Evolutionary conservation across 495 filamentous ascomycete genomes (phyloP), one percentile per base, ranked within the genome.

Genomic region (Hyaloscypha bicolor): DNA sequence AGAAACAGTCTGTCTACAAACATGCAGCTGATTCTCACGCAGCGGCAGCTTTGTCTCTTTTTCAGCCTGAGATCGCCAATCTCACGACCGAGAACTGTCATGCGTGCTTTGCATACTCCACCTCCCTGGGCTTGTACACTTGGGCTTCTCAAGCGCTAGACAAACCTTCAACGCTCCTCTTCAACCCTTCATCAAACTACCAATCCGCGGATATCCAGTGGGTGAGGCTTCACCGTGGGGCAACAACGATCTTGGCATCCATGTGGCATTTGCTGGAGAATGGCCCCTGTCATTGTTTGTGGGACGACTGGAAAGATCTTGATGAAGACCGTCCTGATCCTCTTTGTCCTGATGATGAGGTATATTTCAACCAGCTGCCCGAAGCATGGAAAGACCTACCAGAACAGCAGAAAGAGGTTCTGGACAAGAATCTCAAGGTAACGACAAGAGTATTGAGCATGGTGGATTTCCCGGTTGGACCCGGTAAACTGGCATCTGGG

Each of bases 91-190:
- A 32, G 22, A 72, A 72, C 48, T 67, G 67, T 32, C 63, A 72
- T 21, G 63, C 70, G 1, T 72, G 70, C 39, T 72, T 67, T 35
- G 55, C 52, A 25, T 72, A 67, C 67, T 64, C 67, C n/a, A 58
- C 56, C 6, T 21, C 51, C 1, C 33, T 67, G 6, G 69, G 60
- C 48, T 51, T 42, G 0, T 64, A 67, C 22, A 53, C 63, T 1
- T 72, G 70, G 70, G 55, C 67, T 32, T 2, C 64, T 4, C 70
- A 72, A 68, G 67, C 69, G 19, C 9, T 55, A 2, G 31, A 53
- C 35, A 64, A 65, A 21, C 70, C 70, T 11, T 69, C 70, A 3
- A 64, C 63, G 0, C 42, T 72, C 2, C 68, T 72, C 57, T 72
- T 72, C 62, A 29, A 35, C 11, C 64, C 67, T 25, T 59, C 57